A percentile compares a stretch with the other conserved stretches of the same genome.
Conservation (phyloP, 306 rosid genomes). For the Mucuna pruriens region DNA sequence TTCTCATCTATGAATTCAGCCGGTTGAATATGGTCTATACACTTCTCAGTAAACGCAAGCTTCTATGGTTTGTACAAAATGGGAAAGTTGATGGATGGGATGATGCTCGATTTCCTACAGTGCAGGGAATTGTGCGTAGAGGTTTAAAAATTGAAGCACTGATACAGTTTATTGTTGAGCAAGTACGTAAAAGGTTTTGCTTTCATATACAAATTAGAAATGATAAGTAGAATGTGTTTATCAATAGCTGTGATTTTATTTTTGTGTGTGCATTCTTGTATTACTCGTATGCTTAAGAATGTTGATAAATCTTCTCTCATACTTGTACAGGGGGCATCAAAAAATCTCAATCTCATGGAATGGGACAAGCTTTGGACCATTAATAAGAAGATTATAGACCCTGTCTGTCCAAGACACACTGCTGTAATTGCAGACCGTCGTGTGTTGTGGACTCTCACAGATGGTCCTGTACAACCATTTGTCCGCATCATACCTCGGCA, state of each 20-base stretch:
- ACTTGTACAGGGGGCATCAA: conserved; percentile 80
- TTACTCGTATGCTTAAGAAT: conserved; percentile 16
- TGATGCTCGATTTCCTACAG: conserved; percentile 93
- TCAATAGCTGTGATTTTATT: not conserved
- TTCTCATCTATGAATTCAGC: conserved; percentile 87
- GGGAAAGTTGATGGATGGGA: conserved; percentile 97
- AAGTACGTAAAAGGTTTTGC: conserved; percentile 53
- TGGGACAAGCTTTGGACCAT: conserved; percentile 99
- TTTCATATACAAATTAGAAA: conserved; percentile 21
- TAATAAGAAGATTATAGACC: conserved; percentile 93
- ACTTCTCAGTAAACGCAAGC: conserved; percentile 94
- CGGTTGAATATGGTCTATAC: conserved; percentile 94
- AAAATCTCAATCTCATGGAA: conserved; percentile 97
- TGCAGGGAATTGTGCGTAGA: conserved; percentile 94
- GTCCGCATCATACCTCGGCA: conserved; percentile 82
- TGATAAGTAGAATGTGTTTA: not conserved
- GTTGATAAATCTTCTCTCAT: conserved; percentile 32
- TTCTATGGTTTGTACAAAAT: conserved; percentile 95
- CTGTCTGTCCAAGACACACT: conserved; percentile 94
- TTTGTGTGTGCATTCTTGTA: conserved; percentile 7
- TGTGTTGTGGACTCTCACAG: conserved; percentile 69
- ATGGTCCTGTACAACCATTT: conserved; percentile 88
- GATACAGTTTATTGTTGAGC: conserved; percentile 90
- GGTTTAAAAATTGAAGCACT: conserved; percentile 90
- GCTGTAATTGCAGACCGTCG: conserved; percentile 73